Evolutionary conservation across 257 asterid species (phyloP).

Genomic region (Solanum pennellii): DNA sequence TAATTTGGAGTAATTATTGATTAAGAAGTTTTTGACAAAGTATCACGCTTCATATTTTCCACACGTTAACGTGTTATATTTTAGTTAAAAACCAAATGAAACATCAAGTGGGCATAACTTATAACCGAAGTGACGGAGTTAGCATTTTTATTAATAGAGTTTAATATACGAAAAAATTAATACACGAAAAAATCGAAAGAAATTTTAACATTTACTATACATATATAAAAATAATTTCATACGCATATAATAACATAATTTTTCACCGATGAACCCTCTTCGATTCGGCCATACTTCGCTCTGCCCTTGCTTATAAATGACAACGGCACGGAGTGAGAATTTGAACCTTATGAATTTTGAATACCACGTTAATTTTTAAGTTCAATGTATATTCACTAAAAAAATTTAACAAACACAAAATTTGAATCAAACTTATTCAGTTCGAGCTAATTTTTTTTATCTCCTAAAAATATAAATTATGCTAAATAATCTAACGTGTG

Average conservation of each 20-base stretch:
- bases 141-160: too few relatives aligned
- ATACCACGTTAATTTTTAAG: background rate
- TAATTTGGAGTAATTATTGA: background rate
- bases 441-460: background rate
- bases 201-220: fast-evolving
- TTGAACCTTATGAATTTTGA: too few relatives aligned
- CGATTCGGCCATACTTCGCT: background rate
- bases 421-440: too few relatives aligned
- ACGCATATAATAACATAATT: too few relatives aligned
- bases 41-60: background rate
- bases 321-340: background rate
- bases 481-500: background rate
- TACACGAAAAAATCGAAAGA: too few relatives aligned
- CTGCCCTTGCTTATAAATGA: background rate
- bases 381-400: fast-evolving
- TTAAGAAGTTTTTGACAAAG: background rate
- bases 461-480: background rate
- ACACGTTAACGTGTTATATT: background rate
- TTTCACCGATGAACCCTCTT: background rate
- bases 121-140: background rate
- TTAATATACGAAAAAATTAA: too few relatives aligned
- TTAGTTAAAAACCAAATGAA: background rate
- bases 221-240: too few relatives aligned
- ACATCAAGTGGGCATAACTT: background rate
- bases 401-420: fast-evolving